Percentiles rank a stretch among this genome's conserved stretches.
phyloP scores from a whole-genome alignment of 345 rosid species.

The Hibiscus tridactylites region DNA sequence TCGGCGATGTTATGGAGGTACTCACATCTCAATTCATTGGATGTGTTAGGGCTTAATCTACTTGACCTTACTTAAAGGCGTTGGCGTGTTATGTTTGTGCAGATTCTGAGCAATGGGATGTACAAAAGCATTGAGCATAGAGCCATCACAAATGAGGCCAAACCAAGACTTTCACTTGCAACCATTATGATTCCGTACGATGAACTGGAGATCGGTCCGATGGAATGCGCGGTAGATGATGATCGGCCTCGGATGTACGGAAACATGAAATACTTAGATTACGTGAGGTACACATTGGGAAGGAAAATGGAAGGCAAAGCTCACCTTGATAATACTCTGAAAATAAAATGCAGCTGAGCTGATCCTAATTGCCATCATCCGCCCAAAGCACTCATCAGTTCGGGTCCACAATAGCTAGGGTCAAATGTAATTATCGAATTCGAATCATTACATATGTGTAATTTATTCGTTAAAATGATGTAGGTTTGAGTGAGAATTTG shows the following conservation, averaged over 20 bases:
- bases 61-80: neutral
- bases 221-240: neutral
- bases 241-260: neutral
- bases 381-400: too few relatives aligned
- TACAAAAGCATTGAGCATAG: slow-evolving; percentile 28
- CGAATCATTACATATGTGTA: too few relatives aligned
- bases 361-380: too few relatives aligned
- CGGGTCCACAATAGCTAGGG: too few relatives aligned
- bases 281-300: neutral
- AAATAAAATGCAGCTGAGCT: neutral
- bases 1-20: neutral
- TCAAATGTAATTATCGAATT: too few relatives aligned
- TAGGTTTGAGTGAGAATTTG: too few relatives aligned
- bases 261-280: neutral
- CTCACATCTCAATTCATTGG: neutral
- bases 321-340: neutral
- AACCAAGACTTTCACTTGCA: neutral
- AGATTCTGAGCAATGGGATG: slow-evolving; percentile 18
- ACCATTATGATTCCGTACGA: neutral
- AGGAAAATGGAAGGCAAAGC: neutral
- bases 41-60: neutral
- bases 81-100: neutral
- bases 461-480: too few relatives aligned
- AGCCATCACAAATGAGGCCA: slow-evolving; percentile 10
- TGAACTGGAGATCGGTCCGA: neutral